These are phyloP conservation scores for Hyaloscypha bicolor DNA, from an alignment of 495 filamentous ascomycete species.

Conservation along the genomic window DNA sequence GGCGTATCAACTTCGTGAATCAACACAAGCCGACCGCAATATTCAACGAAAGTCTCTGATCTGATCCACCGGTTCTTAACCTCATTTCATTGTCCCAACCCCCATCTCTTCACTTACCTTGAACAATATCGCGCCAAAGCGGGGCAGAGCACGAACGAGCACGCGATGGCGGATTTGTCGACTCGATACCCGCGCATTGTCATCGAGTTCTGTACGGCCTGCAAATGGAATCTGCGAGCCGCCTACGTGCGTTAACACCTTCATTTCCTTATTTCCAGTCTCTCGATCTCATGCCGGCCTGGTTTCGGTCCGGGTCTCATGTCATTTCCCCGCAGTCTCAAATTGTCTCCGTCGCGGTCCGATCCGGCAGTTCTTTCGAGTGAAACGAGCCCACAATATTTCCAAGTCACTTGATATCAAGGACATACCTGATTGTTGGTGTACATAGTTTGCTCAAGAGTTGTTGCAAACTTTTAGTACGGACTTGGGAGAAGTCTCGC, in stretches of 20 bases:
- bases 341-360: slow-evolving; percentile 12
- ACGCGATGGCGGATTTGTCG: slow-evolving; percentile 9
- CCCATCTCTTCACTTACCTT: not conserved
- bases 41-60: not conserved
- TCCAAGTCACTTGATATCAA: not conserved
- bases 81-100: not conserved
- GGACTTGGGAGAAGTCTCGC: slow-evolving; percentile 85
- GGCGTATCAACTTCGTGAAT: not conserved
- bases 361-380: not conserved
- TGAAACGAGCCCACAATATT: not conserved
- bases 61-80: not conserved
- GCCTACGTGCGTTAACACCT: slow-evolving; percentile 64
- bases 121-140: not conserved
- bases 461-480: slow-evolving; percentile 94
- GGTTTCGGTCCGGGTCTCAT: slow-evolving; percentile 14
- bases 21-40: not conserved
- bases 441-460: slow-evolving; percentile 71
- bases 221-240: slow-evolving; percentile 89
- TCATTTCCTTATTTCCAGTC: slow-evolving; percentile 19
- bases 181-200: slow-evolving; percentile 62
- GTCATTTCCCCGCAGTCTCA: slow-evolving; percentile 21
- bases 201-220: slow-evolving; percentile 82
- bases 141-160: not conserved
- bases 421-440: not conserved
- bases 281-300: not conserved